Evolutionary conservation across 2,329 filamentous ascomycete species (phyloP).

Genomic region (Davidsoniella neocaledoniae): DNA sequence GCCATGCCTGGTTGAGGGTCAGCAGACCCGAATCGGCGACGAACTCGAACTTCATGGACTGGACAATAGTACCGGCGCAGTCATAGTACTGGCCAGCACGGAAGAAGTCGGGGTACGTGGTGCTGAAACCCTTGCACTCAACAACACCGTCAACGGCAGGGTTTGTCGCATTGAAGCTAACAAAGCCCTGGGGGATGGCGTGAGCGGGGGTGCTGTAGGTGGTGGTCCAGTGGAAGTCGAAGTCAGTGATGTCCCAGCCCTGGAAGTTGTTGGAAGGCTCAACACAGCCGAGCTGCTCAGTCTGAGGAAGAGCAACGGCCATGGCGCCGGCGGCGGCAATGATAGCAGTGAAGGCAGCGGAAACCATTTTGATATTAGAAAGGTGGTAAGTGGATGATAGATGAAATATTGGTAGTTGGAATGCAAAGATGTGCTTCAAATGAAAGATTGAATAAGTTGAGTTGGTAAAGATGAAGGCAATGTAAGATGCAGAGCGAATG

Average conservation of each 20-base stretch:
- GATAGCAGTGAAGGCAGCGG: slow-evolving; percentile 2
- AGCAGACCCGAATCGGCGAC: slow-evolving; percentile 22
- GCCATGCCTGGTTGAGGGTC: slow-evolving; percentile 32
- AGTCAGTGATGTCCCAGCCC: slow-evolving; percentile 26
- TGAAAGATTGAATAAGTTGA: background rate
- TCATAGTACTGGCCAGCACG: slow-evolving; percentile 29
- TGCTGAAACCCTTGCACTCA: slow-evolving; percentile 25
- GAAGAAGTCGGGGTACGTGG: slow-evolving; percentile 31
- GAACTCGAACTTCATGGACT: slow-evolving; percentile 27
- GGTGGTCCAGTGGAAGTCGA: slow-evolving; percentile 33
- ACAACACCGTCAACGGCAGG: slow-evolving; percentile 23
- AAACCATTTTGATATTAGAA: slow-evolving; percentile 8
- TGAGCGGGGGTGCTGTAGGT: slow-evolving; percentile 34
- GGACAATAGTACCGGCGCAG: slow-evolving; percentile 21
- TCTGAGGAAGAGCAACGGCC: slow-evolving; percentile 4
- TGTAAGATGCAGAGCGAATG: slow-evolving; percentile 1
- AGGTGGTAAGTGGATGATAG: background rate
- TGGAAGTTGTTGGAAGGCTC: slow-evolving; percentile 14
- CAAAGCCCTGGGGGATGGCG: slow-evolving; percentile 30
- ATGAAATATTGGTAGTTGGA: background rate
- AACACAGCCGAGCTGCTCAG: slow-evolving; percentile 14
- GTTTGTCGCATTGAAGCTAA: slow-evolving; percentile 34
- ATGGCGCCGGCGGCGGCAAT: slow-evolving; percentile 8
- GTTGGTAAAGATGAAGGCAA: background rate
- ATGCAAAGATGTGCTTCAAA: background rate